Evolutionary conservation across 805 yeast genomes (phyloP), one percentile per base, ranked within the genome.

Genomic region (Torulaspora franciscae): DNA sequence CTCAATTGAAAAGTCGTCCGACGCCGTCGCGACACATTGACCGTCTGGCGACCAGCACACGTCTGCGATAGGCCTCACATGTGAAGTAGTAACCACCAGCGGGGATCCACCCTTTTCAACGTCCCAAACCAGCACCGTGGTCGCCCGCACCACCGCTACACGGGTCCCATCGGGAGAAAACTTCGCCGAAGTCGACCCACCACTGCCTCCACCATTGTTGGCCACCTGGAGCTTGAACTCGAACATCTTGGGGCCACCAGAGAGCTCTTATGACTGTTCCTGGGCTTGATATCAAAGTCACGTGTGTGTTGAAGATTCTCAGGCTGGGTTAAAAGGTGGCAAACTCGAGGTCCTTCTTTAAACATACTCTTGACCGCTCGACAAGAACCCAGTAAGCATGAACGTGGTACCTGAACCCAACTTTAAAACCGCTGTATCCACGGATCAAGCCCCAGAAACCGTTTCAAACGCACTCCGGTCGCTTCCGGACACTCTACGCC

Each of bases 1-100:
- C 32, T 89, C 72, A 6, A 89, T 73, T 0, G 95, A 81, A 49
- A 80, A 71, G 63, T 91, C 99, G 61, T 91, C 96, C 0, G 95
- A 83, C 1, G 84, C 93, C 0, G 95, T 78, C 1, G 95, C 96
- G 6, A 91, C 48, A 40, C 83, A 77, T 41, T 72, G 69, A 9
- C 84, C 74, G 60, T 85, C 82, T 2, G 91, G 90, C 1, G 90
- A 78, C 80, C 89, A 91, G 29, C 78, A 75, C 1, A 93, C 55
- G 48, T 83, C 89, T 10, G 90, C 83, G 2, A 91, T 71, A 1
- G 95, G 93, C 23, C 65, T 72, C 1, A 76, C 62, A 59, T 91
- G 67, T 3, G 52, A 29, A 2, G 66, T 62, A 2, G 28, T 37
- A 15, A 59, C 14, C 6, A 23, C 37, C 7, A 41, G 26, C 1